Evolutionary conservation across 805 yeast species (phyloP), one percentile per base, ranked within the genome.

Genomic region (Candida saitoana): DNA sequence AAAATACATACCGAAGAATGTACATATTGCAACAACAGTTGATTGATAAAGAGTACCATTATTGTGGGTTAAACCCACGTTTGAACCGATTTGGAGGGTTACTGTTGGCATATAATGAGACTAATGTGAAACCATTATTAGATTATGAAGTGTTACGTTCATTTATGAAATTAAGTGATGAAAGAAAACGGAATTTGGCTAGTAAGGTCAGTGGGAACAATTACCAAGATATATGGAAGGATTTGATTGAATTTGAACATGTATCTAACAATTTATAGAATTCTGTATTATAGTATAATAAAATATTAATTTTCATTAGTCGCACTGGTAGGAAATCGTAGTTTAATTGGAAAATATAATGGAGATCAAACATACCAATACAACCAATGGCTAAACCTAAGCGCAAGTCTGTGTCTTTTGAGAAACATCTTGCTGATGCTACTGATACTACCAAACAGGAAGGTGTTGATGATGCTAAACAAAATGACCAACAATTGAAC

Each of bases 21-120:
- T 87, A 85, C 55, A 82, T 88, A 27, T 67, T 91, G 16, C 97
- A 90, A 57, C 96, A 89, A 60, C 96, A 89, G 52, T 65, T 93
- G 39, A 74, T 76, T 29, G 96, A 90, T 42, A 85, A 85, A 50
- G 86, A 84, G 43, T 71, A 69, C 30, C 89, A 84, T 48, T 62
- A 67, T 43, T 82, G 85, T 39, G 96, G 97, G 0, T 65, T 93
- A 49, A 93, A 91, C 57, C 95, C 96, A 2, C 73, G 76, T 47
- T 66, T 79, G 71, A 83, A 83, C 51, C 63, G 87, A 32, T 59
- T 77, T 39, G 72, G 69, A 11, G 75, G 75, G 3, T 57, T 69
- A 8, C 46, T 65, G n/a, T 48, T 63, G 20, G 49, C 62, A 2
- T 62, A 54, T 40, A 57, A 65, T 12, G 67, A 65, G 15, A 48